Conservation (phyloP, 495 filamentous ascomycete species). For the Glonium stellatum region DNA sequence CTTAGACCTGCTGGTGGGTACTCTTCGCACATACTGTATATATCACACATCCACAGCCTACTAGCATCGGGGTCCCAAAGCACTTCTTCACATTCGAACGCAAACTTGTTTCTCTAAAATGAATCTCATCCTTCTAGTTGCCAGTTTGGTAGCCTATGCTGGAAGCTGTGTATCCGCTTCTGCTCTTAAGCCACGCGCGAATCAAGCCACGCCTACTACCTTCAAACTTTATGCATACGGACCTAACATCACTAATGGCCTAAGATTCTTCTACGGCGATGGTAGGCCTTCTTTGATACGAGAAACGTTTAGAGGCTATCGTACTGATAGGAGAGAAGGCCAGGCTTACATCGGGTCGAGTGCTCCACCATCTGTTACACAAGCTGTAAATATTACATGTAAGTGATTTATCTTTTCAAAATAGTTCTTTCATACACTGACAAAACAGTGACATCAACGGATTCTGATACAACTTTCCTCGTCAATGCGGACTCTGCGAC, state of each 20-base stretch:
- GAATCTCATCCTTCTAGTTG: no score
- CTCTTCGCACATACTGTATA: no score
- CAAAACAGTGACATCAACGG: constrained; percentile 5
- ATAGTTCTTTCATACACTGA: not conserved
- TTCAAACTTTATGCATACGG: constrained; percentile 17
- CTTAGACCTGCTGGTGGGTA: not conserved
- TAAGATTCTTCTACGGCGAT: constrained; percentile 18
- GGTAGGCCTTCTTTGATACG: not conserved
- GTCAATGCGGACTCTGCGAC: constrained; percentile 7
- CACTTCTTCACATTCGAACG: no score
- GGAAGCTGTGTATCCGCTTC: no score
- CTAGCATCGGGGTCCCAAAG: no score
- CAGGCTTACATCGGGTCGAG: constrained; percentile 11
- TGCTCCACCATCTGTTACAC: constrained; percentile 9
- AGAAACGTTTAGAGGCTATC: not conserved
- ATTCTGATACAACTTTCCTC: constrained; percentile 7
- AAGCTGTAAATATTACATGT: constrained; percentile 16
- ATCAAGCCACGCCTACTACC: not conserved
- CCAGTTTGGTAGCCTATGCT: no score
- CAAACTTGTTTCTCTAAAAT: no score
- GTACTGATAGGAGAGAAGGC: constrained; percentile 1
- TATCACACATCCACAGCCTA: no score
- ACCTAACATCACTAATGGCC: constrained; percentile 4
- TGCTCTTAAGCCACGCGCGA: not conserved
- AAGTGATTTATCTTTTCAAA: not conserved